Percentiles rank a stretch among this genome's conserved stretches.
These are phyloP conservation scores for Meyerozyma smithsonii DNA, from an alignment of 1,139 yeast genomes.

Conservation along the genomic window DNA sequence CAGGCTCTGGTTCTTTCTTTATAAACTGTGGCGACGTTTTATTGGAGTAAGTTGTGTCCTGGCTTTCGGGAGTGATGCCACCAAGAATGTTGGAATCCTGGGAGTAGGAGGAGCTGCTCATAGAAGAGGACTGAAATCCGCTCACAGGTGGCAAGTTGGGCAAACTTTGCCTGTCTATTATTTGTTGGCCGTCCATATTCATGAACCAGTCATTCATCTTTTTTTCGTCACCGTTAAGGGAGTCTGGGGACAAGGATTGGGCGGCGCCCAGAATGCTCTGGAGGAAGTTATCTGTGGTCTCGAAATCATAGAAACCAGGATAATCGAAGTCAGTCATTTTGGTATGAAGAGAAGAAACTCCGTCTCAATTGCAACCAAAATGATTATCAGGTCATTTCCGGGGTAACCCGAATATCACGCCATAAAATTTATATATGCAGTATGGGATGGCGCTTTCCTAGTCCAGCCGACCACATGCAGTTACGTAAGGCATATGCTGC, in stretches of 20 bases:
- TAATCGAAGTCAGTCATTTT: constrained; percentile 17
- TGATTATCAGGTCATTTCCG: constrained; percentile 2
- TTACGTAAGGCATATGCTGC: neutral
- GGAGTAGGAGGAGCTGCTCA: constrained; percentile 1
- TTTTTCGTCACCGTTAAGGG: constrained; percentile 27
- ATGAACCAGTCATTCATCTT: constrained; percentile 27
- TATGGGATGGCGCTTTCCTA: too few relatives aligned
- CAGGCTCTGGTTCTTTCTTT: neutral
- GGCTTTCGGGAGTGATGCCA: constrained; percentile 1
- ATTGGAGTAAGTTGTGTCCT: neutral
- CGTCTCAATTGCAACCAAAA: neutral
- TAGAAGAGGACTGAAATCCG: constrained; percentile 1
- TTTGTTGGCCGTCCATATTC: neutral
- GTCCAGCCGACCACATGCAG: neutral
- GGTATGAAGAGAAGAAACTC: neutral
- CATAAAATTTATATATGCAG: neutral
- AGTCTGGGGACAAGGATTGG: constrained; percentile 18
- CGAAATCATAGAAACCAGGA: constrained; percentile 26
- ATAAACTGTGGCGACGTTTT: neutral
- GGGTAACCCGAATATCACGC: constrained; percentile 3
- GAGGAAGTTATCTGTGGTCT: constrained; percentile 31
- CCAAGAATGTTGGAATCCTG: constrained; percentile 2
- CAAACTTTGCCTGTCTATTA: neutral
- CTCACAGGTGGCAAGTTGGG: neutral
- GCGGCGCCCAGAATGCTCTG: constrained; percentile 26